Evolutionary conservation across 179 eudicot genomes (phyloP).

Genomic region (Carnegiea gigantea): DNA sequence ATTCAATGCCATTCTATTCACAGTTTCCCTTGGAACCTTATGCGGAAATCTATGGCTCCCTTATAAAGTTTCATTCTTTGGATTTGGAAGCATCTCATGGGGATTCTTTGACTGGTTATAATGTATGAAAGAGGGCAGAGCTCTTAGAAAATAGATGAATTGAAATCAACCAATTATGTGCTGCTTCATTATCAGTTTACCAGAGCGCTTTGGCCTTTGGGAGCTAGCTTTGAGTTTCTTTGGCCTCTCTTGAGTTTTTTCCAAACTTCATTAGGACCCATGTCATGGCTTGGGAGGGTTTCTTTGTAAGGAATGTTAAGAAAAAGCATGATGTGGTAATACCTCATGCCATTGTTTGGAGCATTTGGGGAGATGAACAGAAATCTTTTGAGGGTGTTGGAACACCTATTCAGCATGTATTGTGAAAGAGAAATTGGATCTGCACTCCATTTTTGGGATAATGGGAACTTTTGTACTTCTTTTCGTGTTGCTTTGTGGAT

Average conservation of each 20-base stretch:
- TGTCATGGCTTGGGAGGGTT: background rate
- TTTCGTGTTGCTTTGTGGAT: background rate
- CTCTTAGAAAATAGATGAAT: background rate
- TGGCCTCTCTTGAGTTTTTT: background rate
- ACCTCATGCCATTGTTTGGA: background rate
- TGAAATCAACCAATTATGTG: background rate
- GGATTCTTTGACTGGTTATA: no score
- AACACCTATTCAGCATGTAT: background rate
- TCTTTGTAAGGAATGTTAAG: background rate
- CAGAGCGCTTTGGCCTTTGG: background rate
- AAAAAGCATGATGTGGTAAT: background rate
- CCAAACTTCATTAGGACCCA: background rate
- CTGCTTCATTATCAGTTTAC: background rate
- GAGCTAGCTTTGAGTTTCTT: background rate
- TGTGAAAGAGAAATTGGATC: background rate
- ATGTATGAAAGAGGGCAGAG: background rate
- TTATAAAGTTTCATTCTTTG: background rate
- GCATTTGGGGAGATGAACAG: background rate
- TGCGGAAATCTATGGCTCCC: background rate
- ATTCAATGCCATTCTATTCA: background rate
- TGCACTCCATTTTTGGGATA: background rate
- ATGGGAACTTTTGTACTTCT: background rate
- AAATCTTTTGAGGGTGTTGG: background rate
- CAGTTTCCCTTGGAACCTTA: no score
- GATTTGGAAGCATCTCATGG: background rate